Evolutionary conservation across 2,329 filamentous ascomycete species (phyloP), one percentile per base, ranked within the genome.

Genomic region (Clathrospora elynae): DNA sequence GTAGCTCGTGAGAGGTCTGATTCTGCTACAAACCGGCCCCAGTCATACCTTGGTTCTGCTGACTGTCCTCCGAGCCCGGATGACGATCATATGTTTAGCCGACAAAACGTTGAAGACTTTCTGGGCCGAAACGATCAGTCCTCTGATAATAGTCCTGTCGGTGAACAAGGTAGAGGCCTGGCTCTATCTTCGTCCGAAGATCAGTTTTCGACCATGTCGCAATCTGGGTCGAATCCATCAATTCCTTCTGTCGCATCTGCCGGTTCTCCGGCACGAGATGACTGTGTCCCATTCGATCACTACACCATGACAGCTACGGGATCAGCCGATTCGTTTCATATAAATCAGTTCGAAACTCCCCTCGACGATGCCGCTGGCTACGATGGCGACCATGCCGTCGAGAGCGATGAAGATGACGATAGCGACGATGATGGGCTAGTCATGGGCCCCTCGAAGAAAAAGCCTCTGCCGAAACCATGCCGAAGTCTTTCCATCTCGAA

Each of bases 181-280:
- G 66, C 70, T 4, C 75, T 75, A 10, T 76, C 71, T 54, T 76
- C 75, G 4, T 78, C 75, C 4, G 75, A 78, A 26, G 71, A 73
- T 35, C 71, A 72, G 29, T 73, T 78, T 36, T 71, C 71, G 9
- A 73, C 73, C 24, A 74, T 76, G 46, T 77, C 76, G 16, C 74
- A 75, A 53, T 76, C 74, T 4, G 73, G 74, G 6, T 78, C 75
- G 7, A 75, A 77, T 42, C 75, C 75, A 8, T 78, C 76, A 1
- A 76, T 78, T 16, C 76, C 76, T 2, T 78, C 76, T 6, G 71
- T 75, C 11, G 70, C 72, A n/a, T 78, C 75, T 2, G 73, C 73
- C 24, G 69, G 67, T 24, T 77, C 75, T 0, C 77, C 74, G 6
- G 71, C 69, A 12, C 66, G 67, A 25, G 67, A 70, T 23, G 67